Evolutionary conservation across 2,329 filamentous ascomycete genomes (phyloP).

Genomic region (Orbilia oligospora): DNA sequence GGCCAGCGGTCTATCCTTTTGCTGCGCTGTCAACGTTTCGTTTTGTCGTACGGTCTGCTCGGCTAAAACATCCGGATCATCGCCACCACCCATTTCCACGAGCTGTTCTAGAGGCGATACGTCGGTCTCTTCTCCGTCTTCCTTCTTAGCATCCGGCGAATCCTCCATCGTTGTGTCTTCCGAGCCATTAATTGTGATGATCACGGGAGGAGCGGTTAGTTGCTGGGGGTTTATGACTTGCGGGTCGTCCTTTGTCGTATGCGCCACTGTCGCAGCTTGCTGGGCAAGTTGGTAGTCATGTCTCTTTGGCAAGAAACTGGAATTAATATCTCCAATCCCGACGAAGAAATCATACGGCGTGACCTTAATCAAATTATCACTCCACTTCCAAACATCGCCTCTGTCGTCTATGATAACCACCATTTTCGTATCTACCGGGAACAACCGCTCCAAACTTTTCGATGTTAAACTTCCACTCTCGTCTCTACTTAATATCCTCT

Average conservation of each 20-base stretch:
- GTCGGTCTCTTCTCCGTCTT: conserved; percentile 63
- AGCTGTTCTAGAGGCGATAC: conserved; percentile 78
- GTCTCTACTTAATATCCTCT: conserved; percentile 94
- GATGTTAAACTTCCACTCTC: conserved; percentile 94
- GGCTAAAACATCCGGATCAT: conserved; percentile 78
- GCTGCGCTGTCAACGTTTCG: conserved; percentile 86
- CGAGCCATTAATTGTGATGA: conserved; percentile 50
- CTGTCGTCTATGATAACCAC: conserved; percentile 98
- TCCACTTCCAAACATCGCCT: conserved; percentile 96
- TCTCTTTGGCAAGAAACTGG: conserved; percentile 90
- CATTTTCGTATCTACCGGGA: conserved; percentile 98
- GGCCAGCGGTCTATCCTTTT: conserved; percentile 88
- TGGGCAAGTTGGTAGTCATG: conserved; percentile 68
- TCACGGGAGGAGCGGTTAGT: conserved; percentile 52
- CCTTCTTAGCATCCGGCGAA: conserved; percentile 62
- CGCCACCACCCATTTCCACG: conserved; percentile 80
- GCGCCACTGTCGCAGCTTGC: conserved; percentile 39
- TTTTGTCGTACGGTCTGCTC: conserved; percentile 88
- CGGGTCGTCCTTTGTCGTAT: conserved; percentile 40
- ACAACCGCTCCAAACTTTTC: conserved; percentile 90
- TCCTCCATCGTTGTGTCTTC: conserved; percentile 62
- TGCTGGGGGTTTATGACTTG: conserved; percentile 61
- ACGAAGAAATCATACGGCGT: conserved; percentile 97
- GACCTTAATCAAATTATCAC: conserved; percentile 93
- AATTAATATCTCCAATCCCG: conserved; percentile 98